Conservation (phyloP, 257 asterid species). For the Coffea eugenioides region DNA sequence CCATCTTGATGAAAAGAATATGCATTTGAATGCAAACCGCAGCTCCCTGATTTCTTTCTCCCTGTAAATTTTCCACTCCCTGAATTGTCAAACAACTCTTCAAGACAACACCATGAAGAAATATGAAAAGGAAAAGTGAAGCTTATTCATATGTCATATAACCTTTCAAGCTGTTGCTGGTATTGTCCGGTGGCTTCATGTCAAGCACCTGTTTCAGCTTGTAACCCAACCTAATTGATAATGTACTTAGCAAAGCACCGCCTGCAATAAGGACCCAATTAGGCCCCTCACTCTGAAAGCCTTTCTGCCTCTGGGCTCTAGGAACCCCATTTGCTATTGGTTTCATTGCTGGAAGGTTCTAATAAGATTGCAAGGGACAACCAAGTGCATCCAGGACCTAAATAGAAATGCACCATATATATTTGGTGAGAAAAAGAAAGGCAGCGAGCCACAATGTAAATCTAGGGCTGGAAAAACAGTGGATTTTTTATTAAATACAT, state of each 20-base stretch:
- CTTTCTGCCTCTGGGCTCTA: constrained; percentile 40
- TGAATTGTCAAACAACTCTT: constrained; percentile 36
- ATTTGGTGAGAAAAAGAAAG: not conserved
- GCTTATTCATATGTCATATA: constrained; percentile 7
- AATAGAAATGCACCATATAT: not conserved
- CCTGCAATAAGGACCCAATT: constrained; percentile 87
- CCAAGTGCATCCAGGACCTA: constrained; percentile 31
- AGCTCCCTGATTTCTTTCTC: constrained; percentile 46
- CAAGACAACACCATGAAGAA: constrained; percentile 23
- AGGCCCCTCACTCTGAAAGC: constrained; percentile 58
- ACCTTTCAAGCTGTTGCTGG: constrained; percentile 53
- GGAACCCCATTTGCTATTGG: constrained; percentile 45
- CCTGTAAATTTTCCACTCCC: constrained; percentile 49
- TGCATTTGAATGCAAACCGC: constrained; percentile 48
- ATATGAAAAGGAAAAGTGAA: constrained; percentile 2
- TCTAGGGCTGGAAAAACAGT: not conserved
- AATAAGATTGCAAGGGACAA: constrained; percentile 19
- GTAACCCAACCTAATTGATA: constrained; percentile 75
- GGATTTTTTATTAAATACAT: not conserved
- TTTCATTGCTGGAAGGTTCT: constrained; percentile 44
- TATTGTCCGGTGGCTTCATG: constrained; percentile 44
- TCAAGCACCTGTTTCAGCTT: constrained; percentile 79
- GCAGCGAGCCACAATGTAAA: not conserved
- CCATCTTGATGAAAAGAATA: constrained; percentile 53
- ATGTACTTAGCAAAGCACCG: constrained; percentile 70